Evolutionary conservation across 2,329 filamentous ascomycete genomes (phyloP), one percentile per base, ranked within the genome.

Genomic region (Ramularia collo-cygni): DNA sequence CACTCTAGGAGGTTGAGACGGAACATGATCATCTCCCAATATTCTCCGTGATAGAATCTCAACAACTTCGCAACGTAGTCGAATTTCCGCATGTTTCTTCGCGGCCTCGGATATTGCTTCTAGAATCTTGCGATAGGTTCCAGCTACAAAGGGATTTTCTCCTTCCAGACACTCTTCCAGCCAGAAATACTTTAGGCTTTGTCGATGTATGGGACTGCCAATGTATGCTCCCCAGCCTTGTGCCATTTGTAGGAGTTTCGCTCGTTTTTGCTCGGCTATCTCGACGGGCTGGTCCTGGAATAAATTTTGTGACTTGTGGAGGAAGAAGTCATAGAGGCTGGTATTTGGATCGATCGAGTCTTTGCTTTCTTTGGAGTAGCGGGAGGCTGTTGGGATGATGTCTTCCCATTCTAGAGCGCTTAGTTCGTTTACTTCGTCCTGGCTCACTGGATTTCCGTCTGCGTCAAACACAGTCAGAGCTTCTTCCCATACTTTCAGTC

Each of bases 151-250:
- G 21, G 76, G 68, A 51, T 80, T 81, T 55, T 75, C 76, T 32
- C 82, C 83, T 56, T 86, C 82, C 37, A 87, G 79, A 49, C 81
- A 85, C 60, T 87, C 81, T 56, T 88, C 83, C 4, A 88, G 58
- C 81, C 82, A 86, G 58, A 86, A 84, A 64, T 78, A 87, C 64
- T 80, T 84, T 21, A 87, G 65, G 51, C 81, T 85, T 58, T 88
- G 83, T 17, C 57, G 72, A 37, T 69, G 64, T 7, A 84, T 67
- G 0, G 77, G 72, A 43, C 74, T 81, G 10, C 83, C 83, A 4
- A 86, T 72, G 56, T 84, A 87, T 0, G 75, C 75, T 2, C 83
- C 83, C 81, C 83, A 86, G 53, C 77, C 70, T 50, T 81, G 75
- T 3, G 76, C 75, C 52, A 76, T 67, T 29, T 76, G 65, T 4